phyloP scores from a whole-genome alignment of 2,329 filamentous ascomycete species.

The Colletotrichum theobromicola region DNA sequence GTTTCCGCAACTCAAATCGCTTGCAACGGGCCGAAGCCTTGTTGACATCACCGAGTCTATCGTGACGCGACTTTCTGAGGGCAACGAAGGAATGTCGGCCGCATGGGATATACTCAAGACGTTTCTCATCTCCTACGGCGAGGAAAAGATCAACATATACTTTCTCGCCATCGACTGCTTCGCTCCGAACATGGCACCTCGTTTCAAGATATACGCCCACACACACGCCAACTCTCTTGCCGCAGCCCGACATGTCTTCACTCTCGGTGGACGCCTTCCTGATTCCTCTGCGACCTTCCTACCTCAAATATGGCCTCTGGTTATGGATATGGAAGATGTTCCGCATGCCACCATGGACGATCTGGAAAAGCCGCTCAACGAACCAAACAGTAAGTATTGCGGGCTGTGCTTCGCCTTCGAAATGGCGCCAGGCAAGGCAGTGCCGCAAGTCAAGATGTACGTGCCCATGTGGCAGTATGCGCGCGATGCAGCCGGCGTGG shows the following conservation, averaged over 20 bases:
- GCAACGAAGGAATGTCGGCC: background rate
- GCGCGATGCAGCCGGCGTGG: background rate
- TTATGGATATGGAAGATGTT: background rate
- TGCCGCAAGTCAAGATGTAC: background rate
- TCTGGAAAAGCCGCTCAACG: background rate
- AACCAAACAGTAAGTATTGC: background rate
- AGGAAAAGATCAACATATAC: background rate
- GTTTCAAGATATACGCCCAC: background rate
- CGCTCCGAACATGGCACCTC: background rate
- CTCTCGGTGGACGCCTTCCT: background rate
- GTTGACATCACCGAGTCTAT: background rate
- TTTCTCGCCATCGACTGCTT: background rate
- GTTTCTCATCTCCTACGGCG: background rate
- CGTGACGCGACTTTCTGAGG: background rate
- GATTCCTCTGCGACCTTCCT: background rate
- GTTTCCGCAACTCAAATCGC: slow-evolving; percentile 4
- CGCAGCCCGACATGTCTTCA: background rate
- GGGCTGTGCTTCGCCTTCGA: background rate
- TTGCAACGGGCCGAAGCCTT: background rate
- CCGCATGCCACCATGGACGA: background rate
- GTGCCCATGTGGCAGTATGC: background rate
- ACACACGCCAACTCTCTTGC: background rate
- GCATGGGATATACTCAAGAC: background rate
- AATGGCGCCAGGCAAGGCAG: background rate
- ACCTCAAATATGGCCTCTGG: background rate